Evolutionary conservation across 2,329 filamentous ascomycete genomes (phyloP).

Genomic region (Amylocarpus encephaloides): DNA sequence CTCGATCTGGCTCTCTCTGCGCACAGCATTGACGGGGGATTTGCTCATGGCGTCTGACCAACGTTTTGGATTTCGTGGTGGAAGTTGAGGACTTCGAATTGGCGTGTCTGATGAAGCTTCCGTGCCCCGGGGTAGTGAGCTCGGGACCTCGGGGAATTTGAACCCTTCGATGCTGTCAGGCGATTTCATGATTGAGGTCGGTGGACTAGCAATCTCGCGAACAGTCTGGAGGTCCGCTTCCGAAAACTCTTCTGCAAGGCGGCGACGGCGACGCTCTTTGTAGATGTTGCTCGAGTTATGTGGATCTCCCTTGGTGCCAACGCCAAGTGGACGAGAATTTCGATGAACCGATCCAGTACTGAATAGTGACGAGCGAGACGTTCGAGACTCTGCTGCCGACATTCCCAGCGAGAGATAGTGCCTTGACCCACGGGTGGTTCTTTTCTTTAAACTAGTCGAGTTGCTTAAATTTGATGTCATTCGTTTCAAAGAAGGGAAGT

Average conservation of each 20-base stretch:
- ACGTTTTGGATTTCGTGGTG: not conserved
- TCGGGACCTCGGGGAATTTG: too few relatives aligned
- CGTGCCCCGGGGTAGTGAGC: too few relatives aligned
- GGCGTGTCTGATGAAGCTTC: too few relatives aligned
- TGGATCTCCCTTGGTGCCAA: not conserved
- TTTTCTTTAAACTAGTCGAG: not conserved
- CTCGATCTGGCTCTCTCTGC: slow-evolving; percentile 20
- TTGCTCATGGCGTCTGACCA: slow-evolving; percentile 22
- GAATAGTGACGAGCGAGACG: not conserved
- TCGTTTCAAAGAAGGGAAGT: not conserved
- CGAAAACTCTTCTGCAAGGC: slow-evolving; percentile 1
- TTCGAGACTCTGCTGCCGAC: not conserved
- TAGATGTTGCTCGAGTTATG: slow-evolving; percentile 7
- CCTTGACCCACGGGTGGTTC: slow-evolving; percentile 5
- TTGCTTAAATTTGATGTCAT: not conserved
- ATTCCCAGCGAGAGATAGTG: slow-evolving; percentile 13
- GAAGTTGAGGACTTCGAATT: not conserved
- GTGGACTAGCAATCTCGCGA: slow-evolving; percentile 2
- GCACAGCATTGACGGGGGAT: slow-evolving; percentile 2
- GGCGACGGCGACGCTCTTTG: slow-evolving; percentile 8
- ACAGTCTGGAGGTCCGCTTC: slow-evolving; percentile 2
- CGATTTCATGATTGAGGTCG: not conserved
- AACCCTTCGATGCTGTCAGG: not conserved
- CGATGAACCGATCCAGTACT: not conserved
- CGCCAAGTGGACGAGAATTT: not conserved